Percentiles rank a stretch among this genome's conserved stretches.
phyloP scores from a whole-genome alignment of 495 filamentous ascomycete species.

The Bacidia rubella region DNA sequence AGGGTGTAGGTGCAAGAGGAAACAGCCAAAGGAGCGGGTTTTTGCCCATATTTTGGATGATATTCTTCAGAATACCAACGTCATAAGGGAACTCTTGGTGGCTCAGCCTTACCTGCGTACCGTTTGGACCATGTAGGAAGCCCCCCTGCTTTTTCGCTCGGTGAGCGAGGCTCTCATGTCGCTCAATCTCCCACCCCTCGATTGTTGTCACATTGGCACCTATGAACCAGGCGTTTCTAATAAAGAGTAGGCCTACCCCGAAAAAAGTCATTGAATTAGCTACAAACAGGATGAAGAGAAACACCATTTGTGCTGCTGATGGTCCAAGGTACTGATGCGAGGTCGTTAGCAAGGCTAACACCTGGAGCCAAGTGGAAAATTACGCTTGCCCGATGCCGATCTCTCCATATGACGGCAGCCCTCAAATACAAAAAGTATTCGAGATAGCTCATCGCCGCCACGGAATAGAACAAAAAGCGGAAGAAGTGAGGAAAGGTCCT shows the following conservation, averaged over 20 bases:
- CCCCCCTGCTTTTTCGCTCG: constrained; percentile 44
- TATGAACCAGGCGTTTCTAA: constrained; percentile 44
- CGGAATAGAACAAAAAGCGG: constrained; percentile 72
- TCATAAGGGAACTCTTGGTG: constrained; percentile 86
- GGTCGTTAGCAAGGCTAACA: not conserved
- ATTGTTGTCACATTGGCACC: constrained; percentile 66
- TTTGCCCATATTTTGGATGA: constrained; percentile 61
- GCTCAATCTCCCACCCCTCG: constrained; percentile 83
- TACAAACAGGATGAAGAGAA: constrained; percentile 52
- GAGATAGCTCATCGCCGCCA: constrained; percentile 51
- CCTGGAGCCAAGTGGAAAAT: constrained; percentile 12
- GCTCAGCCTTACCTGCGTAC: constrained; percentile 38
- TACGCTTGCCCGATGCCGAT: constrained; percentile 55
- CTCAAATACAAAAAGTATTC: constrained; percentile 46
- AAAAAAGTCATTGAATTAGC: constrained; percentile 50
- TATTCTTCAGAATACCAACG: constrained; percentile 71
- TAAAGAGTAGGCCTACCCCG: constrained; percentile 50
- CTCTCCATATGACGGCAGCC: constrained; percentile 47
- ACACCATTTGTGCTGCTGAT: constrained; percentile 41
- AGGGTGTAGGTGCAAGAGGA: constrained; percentile 43
- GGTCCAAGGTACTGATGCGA: constrained; percentile 62
- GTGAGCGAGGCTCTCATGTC: constrained; percentile 62
- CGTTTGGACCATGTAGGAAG: constrained; percentile 47
- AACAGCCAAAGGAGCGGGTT: constrained; percentile 48
- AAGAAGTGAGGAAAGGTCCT: constrained; percentile 81